A percentile compares a stretch with the other conserved stretches of the same genome.
These are phyloP conservation scores for Fusarium annulatum DNA, from an alignment of 2,329 filamentous ascomycete genomes.

Conservation along the genomic window DNA sequence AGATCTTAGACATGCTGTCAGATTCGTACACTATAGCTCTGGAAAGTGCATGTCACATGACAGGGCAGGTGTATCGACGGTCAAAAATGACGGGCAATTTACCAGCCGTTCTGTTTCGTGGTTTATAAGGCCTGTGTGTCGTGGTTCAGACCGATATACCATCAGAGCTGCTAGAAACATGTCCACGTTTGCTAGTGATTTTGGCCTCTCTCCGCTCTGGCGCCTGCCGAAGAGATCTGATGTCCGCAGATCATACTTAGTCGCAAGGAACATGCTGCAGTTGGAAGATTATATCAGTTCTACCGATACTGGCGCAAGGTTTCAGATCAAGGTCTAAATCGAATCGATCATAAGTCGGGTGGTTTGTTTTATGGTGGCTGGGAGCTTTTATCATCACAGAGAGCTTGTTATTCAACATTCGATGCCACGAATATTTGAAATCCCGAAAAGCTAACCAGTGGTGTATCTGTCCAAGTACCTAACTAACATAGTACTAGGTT, in stretches of 20 bases:
- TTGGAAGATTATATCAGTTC: neutral
- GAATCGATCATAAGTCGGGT: too few relatives aligned
- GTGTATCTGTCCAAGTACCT: neutral
- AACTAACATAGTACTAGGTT: neutral
- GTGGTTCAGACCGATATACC: neutral
- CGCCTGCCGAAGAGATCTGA: neutral
- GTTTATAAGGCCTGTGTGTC: neutral
- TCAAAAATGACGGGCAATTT: neutral
- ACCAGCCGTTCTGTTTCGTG: neutral
- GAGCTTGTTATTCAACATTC: neutral
- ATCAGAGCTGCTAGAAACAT: neutral
- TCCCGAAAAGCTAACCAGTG: too few relatives aligned
- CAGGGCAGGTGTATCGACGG: accelerated
- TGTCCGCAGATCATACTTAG: neutral
- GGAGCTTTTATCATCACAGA: accelerated
- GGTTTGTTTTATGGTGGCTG: neutral
- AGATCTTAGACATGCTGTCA: neutral
- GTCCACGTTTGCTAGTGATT: too few relatives aligned
- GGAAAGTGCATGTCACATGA: accelerated
- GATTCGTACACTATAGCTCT: neutral
- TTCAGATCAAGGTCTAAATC: neutral
- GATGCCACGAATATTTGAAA: too few relatives aligned
- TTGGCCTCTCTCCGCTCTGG: too few relatives aligned
- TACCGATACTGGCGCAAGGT: neutral
- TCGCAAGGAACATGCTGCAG: neutral